These are phyloP conservation scores for Phytopythium cucurbitacearum DNA, from an alignment of 352 stramenopile species.

Conservation along the genomic window DNA sequence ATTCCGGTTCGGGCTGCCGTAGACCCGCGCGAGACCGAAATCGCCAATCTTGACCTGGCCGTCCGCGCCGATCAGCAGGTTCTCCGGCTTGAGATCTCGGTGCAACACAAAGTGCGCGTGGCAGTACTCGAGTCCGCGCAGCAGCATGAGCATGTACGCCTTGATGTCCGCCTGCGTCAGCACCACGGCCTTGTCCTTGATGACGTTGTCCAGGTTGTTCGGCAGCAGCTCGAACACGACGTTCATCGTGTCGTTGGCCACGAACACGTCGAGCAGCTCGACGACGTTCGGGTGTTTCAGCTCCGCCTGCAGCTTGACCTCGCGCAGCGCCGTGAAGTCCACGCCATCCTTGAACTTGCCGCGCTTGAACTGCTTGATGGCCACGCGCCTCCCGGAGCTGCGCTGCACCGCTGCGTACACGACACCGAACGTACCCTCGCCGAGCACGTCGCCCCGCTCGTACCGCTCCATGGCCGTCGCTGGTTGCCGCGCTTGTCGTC, in stretches of 20 bases:
- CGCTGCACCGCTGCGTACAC: constrained; percentile 80
- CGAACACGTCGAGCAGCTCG: constrained; percentile 86
- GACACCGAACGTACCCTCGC: constrained; percentile 88
- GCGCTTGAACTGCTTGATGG: constrained; percentile 89
- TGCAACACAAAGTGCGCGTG: constrained; percentile 83
- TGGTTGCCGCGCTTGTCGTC: no score
- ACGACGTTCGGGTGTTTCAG: constrained; percentile 84
- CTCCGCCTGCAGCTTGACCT: constrained; percentile 87
- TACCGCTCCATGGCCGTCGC: constrained; percentile 68
- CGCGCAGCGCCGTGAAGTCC: constrained; percentile 84
- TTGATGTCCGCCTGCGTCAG: constrained; percentile 85
- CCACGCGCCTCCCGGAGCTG: constrained; percentile 58
- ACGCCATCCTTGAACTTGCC: constrained; percentile 88
- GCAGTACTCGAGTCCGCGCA: constrained; percentile 71
- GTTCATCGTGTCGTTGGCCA: constrained; percentile 87
- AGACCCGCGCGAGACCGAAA: constrained; percentile 85
- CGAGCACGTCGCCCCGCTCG: constrained; percentile 64
- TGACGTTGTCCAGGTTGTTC: constrained; percentile 85
- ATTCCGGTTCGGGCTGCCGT: constrained; percentile 80
- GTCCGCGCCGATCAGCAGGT: constrained; percentile 79
- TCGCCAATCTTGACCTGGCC: constrained; percentile 84
- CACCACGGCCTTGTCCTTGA: constrained; percentile 87
- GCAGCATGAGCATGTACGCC: constrained; percentile 86
- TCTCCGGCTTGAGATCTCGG: constrained; percentile 87
- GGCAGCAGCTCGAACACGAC: constrained; percentile 87